A percentile compares a stretch with the other conserved stretches of the same genome.
These are phyloP conservation scores for Choricystis sp. DNA, from an alignment of 139 green algal genomes.

Conservation along the genomic window DNA sequence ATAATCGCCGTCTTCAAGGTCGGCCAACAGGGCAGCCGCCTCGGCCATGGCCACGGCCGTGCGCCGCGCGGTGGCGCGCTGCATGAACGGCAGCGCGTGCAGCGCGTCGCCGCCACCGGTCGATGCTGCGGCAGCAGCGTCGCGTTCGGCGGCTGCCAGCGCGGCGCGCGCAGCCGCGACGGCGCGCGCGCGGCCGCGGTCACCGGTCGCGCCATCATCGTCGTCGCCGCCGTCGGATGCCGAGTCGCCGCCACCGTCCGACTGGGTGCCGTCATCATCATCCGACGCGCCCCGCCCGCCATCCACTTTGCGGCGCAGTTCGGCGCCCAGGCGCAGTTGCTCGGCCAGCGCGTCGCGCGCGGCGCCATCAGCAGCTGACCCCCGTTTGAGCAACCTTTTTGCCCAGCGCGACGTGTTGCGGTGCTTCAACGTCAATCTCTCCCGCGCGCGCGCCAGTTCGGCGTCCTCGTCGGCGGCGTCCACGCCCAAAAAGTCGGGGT, in stretches of 20 bases:
- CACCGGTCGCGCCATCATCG: slow-evolving; percentile 13
- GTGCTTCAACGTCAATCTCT: slow-evolving; percentile 88
- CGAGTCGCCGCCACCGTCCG: slow-evolving; percentile 20
- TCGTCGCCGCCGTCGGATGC: slow-evolving; percentile 16
- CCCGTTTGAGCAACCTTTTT: slow-evolving; percentile 60
- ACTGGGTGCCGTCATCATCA: slow-evolving; percentile 5
- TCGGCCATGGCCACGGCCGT: slow-evolving; percentile 13
- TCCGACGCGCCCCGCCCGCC: slow-evolving; percentile 4
- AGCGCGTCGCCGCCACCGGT: slow-evolving; percentile 53
- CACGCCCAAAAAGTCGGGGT: slow-evolving; percentile 6
- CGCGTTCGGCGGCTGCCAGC: slow-evolving; percentile 10
- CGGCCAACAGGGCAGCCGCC: slow-evolving; percentile 15
- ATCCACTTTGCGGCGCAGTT: slow-evolving; percentile 58
- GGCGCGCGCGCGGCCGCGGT: not conserved
- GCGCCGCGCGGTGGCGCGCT: slow-evolving; percentile 42
- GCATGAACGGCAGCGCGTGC: slow-evolving; percentile 89
- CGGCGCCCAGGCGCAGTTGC: slow-evolving; percentile 70
- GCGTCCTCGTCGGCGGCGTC: slow-evolving; percentile 15
- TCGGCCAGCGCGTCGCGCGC: slow-evolving; percentile 58
- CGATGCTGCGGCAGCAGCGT: slow-evolving; percentile 41
- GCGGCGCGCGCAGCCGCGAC: slow-evolving; percentile 1
- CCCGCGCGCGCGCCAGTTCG: slow-evolving; percentile 23
- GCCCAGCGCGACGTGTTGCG: slow-evolving; percentile 81
- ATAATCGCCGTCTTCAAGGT: slow-evolving; percentile 5
- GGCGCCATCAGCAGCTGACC: slow-evolving; percentile 33